Conservation (phyloP, 306 rosid species). For the Lablab purpureus region DNA sequence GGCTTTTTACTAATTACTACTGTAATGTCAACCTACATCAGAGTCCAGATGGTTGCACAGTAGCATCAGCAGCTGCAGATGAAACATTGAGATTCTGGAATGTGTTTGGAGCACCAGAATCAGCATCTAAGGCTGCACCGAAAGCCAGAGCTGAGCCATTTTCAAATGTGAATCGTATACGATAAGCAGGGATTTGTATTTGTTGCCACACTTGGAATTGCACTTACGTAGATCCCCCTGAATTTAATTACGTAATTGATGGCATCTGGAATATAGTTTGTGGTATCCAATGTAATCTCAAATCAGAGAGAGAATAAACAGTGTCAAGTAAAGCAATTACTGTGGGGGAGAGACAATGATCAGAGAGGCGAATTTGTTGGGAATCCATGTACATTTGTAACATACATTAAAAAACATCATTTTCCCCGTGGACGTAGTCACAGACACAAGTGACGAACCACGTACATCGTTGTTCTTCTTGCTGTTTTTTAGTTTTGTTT, state of each 20-base stretch:
- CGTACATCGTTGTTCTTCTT: constrained; percentile 39
- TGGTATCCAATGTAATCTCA: not conserved
- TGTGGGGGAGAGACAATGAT: not conserved
- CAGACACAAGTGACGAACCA: constrained; percentile 49
- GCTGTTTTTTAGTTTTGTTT: not conserved
- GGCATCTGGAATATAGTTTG: not conserved
- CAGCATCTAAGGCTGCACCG: constrained; percentile 52
- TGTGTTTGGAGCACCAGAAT: constrained; percentile 65
- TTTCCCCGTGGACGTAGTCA: constrained; percentile 56
- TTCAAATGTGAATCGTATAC: constrained; percentile 51
- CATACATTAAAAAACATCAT: not conserved
- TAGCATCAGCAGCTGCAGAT: constrained; percentile 72
- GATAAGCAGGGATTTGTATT: constrained; percentile 28
- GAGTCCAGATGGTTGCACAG: constrained; percentile 67
- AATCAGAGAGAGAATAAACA: not conserved
- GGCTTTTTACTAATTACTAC: constrained; percentile 14
- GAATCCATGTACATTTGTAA: constrained; percentile 25
- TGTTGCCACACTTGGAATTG: not conserved
- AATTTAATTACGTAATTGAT: not conserved
- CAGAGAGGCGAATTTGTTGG: not conserved
- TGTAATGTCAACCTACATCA: not conserved
- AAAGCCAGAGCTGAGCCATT: constrained; percentile 58
- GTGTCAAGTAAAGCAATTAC: not conserved
- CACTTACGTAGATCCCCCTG: not conserved
- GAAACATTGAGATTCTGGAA: constrained; percentile 70